Evolutionary conservation across 352 stramenopile genomes (phyloP), one percentile per base, ranked within the genome.

Genomic region (Phytophthora foliorum): DNA sequence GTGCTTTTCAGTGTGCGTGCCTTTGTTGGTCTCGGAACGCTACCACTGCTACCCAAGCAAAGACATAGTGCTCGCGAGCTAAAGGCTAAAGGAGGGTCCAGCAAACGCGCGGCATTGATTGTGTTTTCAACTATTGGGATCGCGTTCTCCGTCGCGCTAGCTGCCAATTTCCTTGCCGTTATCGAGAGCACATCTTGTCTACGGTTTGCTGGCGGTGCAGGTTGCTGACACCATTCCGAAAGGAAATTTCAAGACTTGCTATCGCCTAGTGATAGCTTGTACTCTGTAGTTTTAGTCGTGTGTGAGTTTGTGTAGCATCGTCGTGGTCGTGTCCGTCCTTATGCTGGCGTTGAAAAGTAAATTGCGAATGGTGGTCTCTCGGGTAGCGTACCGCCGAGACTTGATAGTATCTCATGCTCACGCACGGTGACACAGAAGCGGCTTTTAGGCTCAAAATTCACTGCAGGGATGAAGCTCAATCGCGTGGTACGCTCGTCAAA

Each of bases 131-230:
- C 74, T 27, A 79, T 91, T 25, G 74, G 59, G 2, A 9, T 75
- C 22, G 70, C 75, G 46, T 85, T 93, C 46, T 54, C 86, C 19
- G 59, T 69, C 44, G 87, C 82, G 32, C 62, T 93, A 44, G 61
- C 44, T 3, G 71, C 75, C 27, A 93, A 91, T 32, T 68, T 93
- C 16, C 72, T 95, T 13, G 81, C 84, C 10, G 74, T 95, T 58
- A 78, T 88, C 54, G 62, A 80, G 45, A 67, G 61, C 27, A 93
- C 82, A 0, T 66, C 74, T 31, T 95, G 87, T 42, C 67, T 91
- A 14, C 62, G 45, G 27, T 74, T 95, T 51, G 81, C 82, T n/a
- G 87, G 87, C 31, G 87, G 87, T 8, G 45, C 69, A 6, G 84
- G 87, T 11, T 92, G 85, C 45, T 77, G 57, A 75, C 49, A 61